Evolutionary conservation across 495 filamentous ascomycete genomes (phyloP).

Genomic region (Margaritispora aquatica): DNA sequence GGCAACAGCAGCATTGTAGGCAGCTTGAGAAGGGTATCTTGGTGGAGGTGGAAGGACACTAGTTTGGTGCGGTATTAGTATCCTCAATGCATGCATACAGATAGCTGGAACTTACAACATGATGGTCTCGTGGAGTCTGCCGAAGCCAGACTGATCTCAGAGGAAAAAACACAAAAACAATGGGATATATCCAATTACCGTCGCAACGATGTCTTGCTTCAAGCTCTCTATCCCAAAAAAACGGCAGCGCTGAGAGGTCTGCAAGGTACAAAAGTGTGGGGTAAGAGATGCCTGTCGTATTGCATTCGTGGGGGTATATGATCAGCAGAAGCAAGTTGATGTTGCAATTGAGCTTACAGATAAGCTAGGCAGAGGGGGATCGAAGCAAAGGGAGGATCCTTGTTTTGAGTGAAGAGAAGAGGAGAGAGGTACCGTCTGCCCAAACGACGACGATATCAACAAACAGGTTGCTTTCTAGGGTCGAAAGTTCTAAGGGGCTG

Average conservation of each 20-base stretch:
- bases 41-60: constrained; percentile 56
- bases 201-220: not conserved
- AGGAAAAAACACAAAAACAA: not conserved
- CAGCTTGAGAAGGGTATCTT: constrained; percentile 63
- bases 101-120: constrained; percentile 21
- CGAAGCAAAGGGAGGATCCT: not conserved
- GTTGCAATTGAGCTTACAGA: not conserved
- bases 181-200: not conserved
- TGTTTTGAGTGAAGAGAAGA: not conserved
- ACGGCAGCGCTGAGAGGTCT: not conserved
- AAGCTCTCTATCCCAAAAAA: not conserved
- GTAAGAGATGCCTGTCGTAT: constrained; percentile 12
- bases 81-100: not conserved
- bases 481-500: no score
- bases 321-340: not conserved
- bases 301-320: not conserved
- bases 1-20: constrained; percentile 58
- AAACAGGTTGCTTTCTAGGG: no score
- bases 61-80: constrained; percentile 14
- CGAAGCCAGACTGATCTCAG: constrained; percentile 14
- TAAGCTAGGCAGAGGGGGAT: no score
- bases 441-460: no score
- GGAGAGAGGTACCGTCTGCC: not conserved
- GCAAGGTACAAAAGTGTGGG: constrained; percentile 21
- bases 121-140: constrained; percentile 8